Conservation (phyloP, 2,329 filamentous ascomycete genomes). For the Alternaria triticina region DNA sequence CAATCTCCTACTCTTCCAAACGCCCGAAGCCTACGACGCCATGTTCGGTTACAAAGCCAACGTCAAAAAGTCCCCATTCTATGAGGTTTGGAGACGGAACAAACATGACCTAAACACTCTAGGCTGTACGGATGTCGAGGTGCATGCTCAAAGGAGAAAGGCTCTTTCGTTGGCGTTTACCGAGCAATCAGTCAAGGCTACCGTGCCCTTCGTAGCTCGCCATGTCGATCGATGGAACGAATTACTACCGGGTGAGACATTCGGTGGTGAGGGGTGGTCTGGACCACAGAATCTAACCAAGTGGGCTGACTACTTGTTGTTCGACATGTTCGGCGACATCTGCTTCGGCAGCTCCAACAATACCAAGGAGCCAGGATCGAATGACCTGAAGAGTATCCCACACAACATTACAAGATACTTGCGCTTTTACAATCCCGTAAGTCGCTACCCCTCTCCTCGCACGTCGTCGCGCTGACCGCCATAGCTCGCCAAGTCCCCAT, state of each 20-base stretch:
- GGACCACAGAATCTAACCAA: constrained; percentile 6
- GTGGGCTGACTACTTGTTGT: constrained; percentile 44
- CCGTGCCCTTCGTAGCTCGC: constrained; percentile 10
- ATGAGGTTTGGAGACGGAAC: constrained; percentile 16
- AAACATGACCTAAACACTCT: constrained; percentile 17
- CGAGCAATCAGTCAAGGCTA: constrained; percentile 17
- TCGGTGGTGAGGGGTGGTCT: constrained; percentile 13
- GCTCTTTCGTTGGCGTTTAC: constrained; percentile 24
- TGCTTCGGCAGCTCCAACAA: constrained; percentile 44
- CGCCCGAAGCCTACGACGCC: constrained; percentile 54
- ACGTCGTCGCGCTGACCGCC: background rate
- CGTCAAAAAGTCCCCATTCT: constrained; percentile 17
- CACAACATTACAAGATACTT: constrained; percentile 10
- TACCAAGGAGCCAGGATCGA: constrained; percentile 35
- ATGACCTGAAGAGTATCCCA: constrained; percentile 18
- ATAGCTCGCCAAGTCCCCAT: constrained; percentile 15
- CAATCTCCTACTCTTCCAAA: constrained; percentile 69
- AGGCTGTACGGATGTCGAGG: constrained; percentile 3
- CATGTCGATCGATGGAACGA: constrained; percentile 25
- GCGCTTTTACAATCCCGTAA: constrained; percentile 14
- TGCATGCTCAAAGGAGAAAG: constrained; percentile 19
- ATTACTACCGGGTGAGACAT: background rate
- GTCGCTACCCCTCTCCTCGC: background rate
- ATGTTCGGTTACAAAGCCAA: constrained; percentile 44
- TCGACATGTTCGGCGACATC: constrained; percentile 55